Base-by-base conservation (phyloP, 139 green algal genomes). In the Chlamydomonas sphaeroides region DNA sequence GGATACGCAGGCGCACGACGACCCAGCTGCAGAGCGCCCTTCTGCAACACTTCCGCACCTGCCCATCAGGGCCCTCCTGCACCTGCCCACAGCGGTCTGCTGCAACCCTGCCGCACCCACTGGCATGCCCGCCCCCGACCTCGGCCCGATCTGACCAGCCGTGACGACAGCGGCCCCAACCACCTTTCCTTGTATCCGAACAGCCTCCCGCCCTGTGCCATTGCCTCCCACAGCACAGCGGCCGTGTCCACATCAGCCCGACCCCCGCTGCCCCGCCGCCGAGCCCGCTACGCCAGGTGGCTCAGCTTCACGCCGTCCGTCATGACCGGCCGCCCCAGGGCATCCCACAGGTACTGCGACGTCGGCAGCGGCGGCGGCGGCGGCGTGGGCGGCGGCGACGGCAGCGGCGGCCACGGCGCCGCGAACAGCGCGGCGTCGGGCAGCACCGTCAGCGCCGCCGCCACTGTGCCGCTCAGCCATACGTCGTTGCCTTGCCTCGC, bases 331-430 rank as follows among this genome's bases (percentile, higher is more conserved):
- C 86, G 68, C 0, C 74, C 86, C 42, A 90, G 53, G 35, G 82
- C 83, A 78, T 90, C 86, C 86, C 86, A 90, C 57, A 90, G 48
- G 78, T 79, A 90, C 78, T 87, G 76, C 30, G 82, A 85, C 32
- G 86, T 90, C 7, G 86, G 76, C 69, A 90, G 83, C 45, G 84
- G 86, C 61, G 72, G 82, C 62, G 86, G 86, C 41, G 86, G 86
- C 39, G 86, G 86, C 35, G 86, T 90, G 51, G 78, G 68, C 28
- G 86, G 86, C 49, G 86, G 86, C n/a, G 86, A 90, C 23, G 82
- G 76, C 65, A 86, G 73, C 57, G 86, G 86, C 38, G 79, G 79
- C 65, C 79, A 81, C n/a, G 84, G 65, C 33, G 65, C 63, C 53
- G 83, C 82, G 26, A 66, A 79, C 10, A 90, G 69, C 35, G 78